Conservation (phyloP, 2,329 filamentous ascomycete species). For the Podosphaera aphanis region DNA sequence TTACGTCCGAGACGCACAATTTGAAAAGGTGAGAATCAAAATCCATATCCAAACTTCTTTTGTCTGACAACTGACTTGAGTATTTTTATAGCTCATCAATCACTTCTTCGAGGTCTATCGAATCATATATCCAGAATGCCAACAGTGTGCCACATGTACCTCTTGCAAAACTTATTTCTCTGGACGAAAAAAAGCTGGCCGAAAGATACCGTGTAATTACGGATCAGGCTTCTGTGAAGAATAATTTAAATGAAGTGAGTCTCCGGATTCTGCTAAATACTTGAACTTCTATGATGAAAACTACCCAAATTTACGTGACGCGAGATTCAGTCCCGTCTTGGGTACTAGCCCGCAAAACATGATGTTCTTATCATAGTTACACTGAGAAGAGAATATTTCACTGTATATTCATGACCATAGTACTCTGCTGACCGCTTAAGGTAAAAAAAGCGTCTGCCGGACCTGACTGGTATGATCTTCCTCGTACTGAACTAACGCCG, state of each 20-base stretch:
- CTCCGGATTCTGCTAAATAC: background rate
- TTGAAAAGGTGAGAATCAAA: too few relatives aligned
- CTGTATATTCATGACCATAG: slow-evolving; percentile 3
- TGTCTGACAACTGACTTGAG: background rate
- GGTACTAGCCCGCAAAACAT: slow-evolving; percentile 44
- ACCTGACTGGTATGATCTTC: slow-evolving; percentile 67
- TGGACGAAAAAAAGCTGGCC: slow-evolving; percentile 23
- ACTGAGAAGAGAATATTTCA: slow-evolving; percentile 24
- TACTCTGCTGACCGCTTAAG: slow-evolving; percentile 11
- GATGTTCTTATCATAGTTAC: slow-evolving; percentile 50
- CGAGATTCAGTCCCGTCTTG: slow-evolving; percentile 59
- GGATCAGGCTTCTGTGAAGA: slow-evolving; percentile 25
- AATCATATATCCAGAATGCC: slow-evolving; percentile 29
- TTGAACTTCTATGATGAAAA: slow-evolving; percentile 45
- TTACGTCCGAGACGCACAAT: too few relatives aligned
- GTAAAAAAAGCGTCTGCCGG: slow-evolving; percentile 42
- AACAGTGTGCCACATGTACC: slow-evolving; percentile 30
- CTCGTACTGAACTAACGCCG: slow-evolving; percentile 60
- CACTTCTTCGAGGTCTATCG: slow-evolving; percentile 13
- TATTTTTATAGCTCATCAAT: background rate
- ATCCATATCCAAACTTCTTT: too few relatives aligned
- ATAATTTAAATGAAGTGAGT: slow-evolving; percentile 27
- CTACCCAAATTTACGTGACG: slow-evolving; percentile 51
- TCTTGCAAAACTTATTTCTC: slow-evolving; percentile 24
- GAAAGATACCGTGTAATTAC: slow-evolving; percentile 28